phyloP scores from a whole-genome alignment of 2,329 filamentous ascomycete genomes.

The Aspergillus hiratsukae region DNA sequence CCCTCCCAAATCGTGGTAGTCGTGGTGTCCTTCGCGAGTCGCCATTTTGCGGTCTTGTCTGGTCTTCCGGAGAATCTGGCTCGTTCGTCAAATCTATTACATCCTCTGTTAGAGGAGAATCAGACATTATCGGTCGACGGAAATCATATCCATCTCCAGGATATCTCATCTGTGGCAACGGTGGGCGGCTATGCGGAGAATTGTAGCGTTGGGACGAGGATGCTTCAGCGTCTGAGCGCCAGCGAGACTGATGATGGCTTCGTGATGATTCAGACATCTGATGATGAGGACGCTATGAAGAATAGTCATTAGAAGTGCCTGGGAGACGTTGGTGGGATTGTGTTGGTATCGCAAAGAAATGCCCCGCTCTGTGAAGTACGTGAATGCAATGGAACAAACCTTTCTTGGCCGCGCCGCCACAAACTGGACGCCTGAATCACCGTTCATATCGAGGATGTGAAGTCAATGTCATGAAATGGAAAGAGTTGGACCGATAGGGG shows the following conservation, averaged over 20 bases:
- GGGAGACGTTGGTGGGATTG: not conserved
- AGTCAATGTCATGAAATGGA: not conserved
- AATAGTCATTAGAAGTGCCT: not conserved
- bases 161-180: slow-evolving; percentile 36
- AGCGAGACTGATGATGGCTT: slow-evolving; percentile 22
- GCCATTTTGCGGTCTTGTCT: not conserved
- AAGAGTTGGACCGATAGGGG: not conserved
- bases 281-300: slow-evolving; percentile 28
- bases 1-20: slow-evolving; percentile 32
- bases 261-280: slow-evolving; percentile 33
- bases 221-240: slow-evolving; percentile 22
- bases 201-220: slow-evolving; percentile 17
- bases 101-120: slow-evolving; percentile 25
- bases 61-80: slow-evolving; percentile 32
- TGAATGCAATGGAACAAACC: slow-evolving; percentile 23
- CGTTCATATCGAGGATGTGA: slow-evolving; percentile 29
- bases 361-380: slow-evolving; percentile 20
- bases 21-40: slow-evolving; percentile 10
- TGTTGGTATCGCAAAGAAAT: slow-evolving; percentile 4
- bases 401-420: slow-evolving; percentile 36
- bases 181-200: slow-evolving; percentile 17
- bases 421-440: slow-evolving; percentile 33
- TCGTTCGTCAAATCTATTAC: slow-evolving; percentile 48
- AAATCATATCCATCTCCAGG: slow-evolving; percentile 54
- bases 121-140: slow-evolving; percentile 47